Percentiles rank a stretch among this genome's conserved stretches.
phyloP scores from a whole-genome alignment of 805 yeast species.

The Saccharomycopsis babjevae region DNA sequence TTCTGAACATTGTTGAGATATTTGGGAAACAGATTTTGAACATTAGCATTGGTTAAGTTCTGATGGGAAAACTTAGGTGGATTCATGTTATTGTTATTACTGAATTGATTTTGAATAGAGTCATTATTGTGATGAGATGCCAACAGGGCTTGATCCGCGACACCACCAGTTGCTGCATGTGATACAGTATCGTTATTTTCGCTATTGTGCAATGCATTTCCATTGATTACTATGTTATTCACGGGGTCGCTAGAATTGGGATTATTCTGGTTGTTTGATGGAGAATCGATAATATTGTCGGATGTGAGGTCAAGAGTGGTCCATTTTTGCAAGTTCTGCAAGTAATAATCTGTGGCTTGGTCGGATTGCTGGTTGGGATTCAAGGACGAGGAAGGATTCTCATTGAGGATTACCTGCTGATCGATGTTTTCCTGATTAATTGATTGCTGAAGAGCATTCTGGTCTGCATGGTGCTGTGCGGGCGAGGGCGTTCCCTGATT shows the following conservation, averaged over 20 bases:
- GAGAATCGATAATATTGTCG: not conserved
- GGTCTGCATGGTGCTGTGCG: not conserved
- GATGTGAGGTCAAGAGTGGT: conserved; percentile 7
- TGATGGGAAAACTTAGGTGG: not conserved
- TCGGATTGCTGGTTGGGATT: not conserved
- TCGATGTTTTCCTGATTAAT: not conserved
- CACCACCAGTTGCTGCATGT: not conserved
- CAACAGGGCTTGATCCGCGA: not conserved
- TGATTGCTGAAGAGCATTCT: not conserved
- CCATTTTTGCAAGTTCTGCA: conserved; percentile 16
- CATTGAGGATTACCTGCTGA: not conserved
- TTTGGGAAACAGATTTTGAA: not conserved
- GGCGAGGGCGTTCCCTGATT: not conserved
- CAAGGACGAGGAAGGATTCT: not conserved
- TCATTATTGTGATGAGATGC: not conserved
- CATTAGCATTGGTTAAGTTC: not conserved
- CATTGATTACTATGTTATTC: not conserved
- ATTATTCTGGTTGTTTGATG: not conserved
- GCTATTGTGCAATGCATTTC: not conserved
- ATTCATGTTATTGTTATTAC: not conserved
- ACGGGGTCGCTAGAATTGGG: not conserved
- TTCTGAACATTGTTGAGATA: not conserved
- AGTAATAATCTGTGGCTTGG: not conserved
- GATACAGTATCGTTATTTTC: not conserved
- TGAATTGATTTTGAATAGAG: not conserved